phyloP scores from a whole-genome alignment of 176 grass and related monocot genomes.

The Elymus sibiricus region DNA sequence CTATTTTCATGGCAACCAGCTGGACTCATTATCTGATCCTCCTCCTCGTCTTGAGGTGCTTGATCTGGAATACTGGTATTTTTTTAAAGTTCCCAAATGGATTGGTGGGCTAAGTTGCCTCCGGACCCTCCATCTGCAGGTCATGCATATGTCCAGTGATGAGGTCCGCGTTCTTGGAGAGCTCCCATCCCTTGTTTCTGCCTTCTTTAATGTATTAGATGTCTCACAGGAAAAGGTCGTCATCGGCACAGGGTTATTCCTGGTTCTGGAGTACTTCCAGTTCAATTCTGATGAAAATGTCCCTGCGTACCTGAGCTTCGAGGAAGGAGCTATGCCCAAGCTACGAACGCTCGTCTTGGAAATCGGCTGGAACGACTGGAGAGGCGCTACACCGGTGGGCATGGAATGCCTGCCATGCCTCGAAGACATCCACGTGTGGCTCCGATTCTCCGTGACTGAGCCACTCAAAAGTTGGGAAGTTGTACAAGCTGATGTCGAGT shows the following conservation, averaged over 20 bases:
- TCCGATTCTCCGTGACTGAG: rapidly evolving
- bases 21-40: background rate
- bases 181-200: background rate
- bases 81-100: background rate
- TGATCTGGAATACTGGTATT: rapidly evolving
- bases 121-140: rapidly evolving
- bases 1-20: too few species aligned
- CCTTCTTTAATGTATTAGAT: rapidly evolving
- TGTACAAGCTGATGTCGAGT: background rate
- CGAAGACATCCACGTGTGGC: background rate
- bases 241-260: background rate
- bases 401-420: background rate
- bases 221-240: background rate
- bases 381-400: background rate
- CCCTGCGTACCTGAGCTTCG: background rate
- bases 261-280: rapidly evolving
- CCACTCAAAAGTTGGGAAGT: background rate
- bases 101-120: background rate
- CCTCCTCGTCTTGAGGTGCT: background rate
- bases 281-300: background rate
- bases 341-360: rapidly evolving
- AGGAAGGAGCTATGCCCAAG: background rate
- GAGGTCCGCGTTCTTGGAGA: background rate
- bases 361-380: background rate
- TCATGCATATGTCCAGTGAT: background rate